Conservation (phyloP, 2,329 filamentous ascomycete species). For the Parascedosporium putredinis region DNA sequence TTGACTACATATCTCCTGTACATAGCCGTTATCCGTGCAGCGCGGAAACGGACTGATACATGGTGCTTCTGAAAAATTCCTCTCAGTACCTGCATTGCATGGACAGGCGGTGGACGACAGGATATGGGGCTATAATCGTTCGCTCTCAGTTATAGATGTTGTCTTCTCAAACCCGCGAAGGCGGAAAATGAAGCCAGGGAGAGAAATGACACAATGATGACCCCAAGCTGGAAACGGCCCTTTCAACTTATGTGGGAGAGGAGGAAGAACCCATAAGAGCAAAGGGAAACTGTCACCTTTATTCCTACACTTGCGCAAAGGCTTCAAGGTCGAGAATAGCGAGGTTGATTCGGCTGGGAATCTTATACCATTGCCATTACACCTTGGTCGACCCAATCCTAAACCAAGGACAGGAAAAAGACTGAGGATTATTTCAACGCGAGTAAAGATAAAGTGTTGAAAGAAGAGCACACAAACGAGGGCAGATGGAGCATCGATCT, state of each 20-base stretch:
- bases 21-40: conserved; percentile 1
- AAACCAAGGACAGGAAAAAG: too few relatives aligned
- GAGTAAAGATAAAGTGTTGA: too few relatives aligned
- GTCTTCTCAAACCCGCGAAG: background rate
- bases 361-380: too few relatives aligned
- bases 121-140: background rate
- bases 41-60: conserved; percentile 1
- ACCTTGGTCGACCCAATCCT: too few relatives aligned
- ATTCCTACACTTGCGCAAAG: too few relatives aligned
- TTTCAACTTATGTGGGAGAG: too few relatives aligned
- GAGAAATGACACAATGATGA: background rate
- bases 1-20: background rate
- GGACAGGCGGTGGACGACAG: background rate
- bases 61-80: background rate
- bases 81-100: conserved; percentile 1
- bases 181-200: background rate
- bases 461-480: background rate
- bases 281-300: too few relatives aligned
- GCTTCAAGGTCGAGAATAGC: too few relatives aligned
- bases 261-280: too few relatives aligned
- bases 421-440: too few relatives aligned
- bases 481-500: background rate
- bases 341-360: too few relatives aligned
- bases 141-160: background rate
- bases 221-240: too few relatives aligned